phyloP scores from a whole-genome alignment of 345 rosid species.

The Ceriops decandra region DNA sequence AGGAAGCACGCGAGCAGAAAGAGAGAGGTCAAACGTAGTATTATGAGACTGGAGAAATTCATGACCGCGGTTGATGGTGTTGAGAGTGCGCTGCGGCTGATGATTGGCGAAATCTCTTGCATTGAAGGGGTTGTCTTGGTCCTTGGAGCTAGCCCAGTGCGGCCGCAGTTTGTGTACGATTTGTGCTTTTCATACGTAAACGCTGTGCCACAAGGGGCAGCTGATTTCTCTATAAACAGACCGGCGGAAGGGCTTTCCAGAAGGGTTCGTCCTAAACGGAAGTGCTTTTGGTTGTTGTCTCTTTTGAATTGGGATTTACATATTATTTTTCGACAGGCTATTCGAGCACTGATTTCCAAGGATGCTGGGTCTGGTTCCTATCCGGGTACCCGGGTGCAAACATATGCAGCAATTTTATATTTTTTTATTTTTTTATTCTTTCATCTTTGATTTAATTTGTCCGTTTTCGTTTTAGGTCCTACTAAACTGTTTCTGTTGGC shows the following conservation, averaged over 20 bases:
- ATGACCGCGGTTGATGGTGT: slow-evolving; percentile 48
- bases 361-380: slow-evolving; percentile 76
- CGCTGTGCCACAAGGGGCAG: slow-evolving; percentile 19
- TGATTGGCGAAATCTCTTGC: slow-evolving; percentile 42
- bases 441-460: background rate
- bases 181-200: slow-evolving; percentile 44
- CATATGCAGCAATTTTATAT: slow-evolving; percentile 1
- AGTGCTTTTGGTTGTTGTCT: background rate
- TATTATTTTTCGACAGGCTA: slow-evolving; percentile 43
- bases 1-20: slow-evolving; percentile 49
- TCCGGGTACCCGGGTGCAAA: slow-evolving; percentile 53
- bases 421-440: background rate
- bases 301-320: background rate
- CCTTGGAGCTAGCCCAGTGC: slow-evolving; percentile 67
- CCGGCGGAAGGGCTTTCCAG: slow-evolving; percentile 71
- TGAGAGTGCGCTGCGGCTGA: slow-evolving; percentile 46
- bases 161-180: slow-evolving; percentile 70
- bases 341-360: slow-evolving; percentile 65
- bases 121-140: slow-evolving; percentile 52
- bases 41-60: slow-evolving; percentile 64
- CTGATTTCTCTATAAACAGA: slow-evolving; percentile 53
- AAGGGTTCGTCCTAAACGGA: slow-evolving; percentile 44
- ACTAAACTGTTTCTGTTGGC: slow-evolving; percentile 72
- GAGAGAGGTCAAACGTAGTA: slow-evolving; percentile 67
- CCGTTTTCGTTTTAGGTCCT: slow-evolving; percentile 43